Evolutionary conservation across 2,329 filamentous ascomycete species (phyloP), one percentile per base, ranked within the genome.

Genomic region (Raffaelea ambrosiae): DNA sequence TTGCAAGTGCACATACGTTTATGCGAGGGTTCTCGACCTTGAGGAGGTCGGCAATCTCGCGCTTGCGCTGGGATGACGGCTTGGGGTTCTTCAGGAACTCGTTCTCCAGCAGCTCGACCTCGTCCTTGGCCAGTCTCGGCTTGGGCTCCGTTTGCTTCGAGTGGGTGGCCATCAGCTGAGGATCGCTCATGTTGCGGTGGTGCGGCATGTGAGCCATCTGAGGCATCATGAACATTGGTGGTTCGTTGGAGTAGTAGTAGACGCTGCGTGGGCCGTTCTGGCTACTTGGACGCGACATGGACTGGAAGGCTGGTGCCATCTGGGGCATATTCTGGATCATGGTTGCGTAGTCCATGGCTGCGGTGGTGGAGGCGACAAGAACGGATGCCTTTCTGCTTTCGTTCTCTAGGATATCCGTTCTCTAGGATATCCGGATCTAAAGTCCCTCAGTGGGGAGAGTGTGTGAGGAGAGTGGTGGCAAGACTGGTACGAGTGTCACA

Each of bases 61-160:
- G 77, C 61, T 83, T 83, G 29, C 71, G 70, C 49, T 71, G 77
- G 61, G 77, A 81, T 46, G 74, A 79, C 10, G 79, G 79, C 63
- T 83, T 83, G 53, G 76, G 74, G 59, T 83, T 83, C 60, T 78
- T 77, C 51, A 75, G 70, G 54, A 83, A 83, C 58, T 81, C 77
- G 31, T 70, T 68, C 57, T 83, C 79, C 26, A 83, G 65, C 43
- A 76, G 60, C 52, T 78, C 75, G 9, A 79, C 76, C 59, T 79
- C 76, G 44, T 78, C 74, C 59, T 79, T 79, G 48, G 74, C 74
- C 26, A 80, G 64, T 29, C 74, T 66, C 20, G 74, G 72, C 57
- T 76, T 77, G 13, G 73, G 69, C 53, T 75, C 68, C 11, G 51
- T 46, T 20, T 64, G 63, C 54, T 67, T 63, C 5, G 51, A 31